phyloP scores from a whole-genome alignment of 2,329 filamentous ascomycete species.

The Exophiala sp. region DNA sequence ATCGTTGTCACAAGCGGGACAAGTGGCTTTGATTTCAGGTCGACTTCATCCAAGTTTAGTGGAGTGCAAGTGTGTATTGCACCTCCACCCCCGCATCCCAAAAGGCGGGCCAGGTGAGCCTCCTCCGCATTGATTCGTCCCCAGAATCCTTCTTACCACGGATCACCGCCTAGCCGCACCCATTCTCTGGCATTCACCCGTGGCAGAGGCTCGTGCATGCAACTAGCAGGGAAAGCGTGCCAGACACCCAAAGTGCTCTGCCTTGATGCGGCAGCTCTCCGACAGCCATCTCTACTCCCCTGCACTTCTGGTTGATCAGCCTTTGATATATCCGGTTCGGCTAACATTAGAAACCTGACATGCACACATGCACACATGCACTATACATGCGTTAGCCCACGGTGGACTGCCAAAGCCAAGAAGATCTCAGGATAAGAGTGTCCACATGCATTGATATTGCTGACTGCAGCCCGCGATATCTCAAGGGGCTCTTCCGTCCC shows the following conservation, averaged over 20 bases:
- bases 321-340: not conserved
- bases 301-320: conserved; percentile 1
- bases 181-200: too few species aligned
- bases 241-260: not conserved
- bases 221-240: not conserved
- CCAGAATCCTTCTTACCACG: not conserved
- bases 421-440: not conserved
- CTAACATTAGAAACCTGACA: not conserved
- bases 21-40: not conserved
- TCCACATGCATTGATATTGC: conserved; percentile 1
- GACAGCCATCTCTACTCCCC: not conserved
- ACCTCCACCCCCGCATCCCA: conserved; percentile 1
- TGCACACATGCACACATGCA: not conserved
- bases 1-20: not conserved
- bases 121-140: conserved; percentile 5
- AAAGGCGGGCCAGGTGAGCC: not conserved
- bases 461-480: not conserved
- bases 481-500: not conserved
- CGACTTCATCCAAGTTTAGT: not conserved
- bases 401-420: not conserved
- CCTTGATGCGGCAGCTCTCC: not conserved
- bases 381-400: not conserved
- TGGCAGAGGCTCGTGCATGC: too few species aligned
- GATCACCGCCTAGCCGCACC: too few species aligned
- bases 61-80: not conserved